Evolutionary conservation across 441 rosid species (phyloP), one percentile per base, ranked within the genome.

Genomic region (Viola pubescens): DNA sequence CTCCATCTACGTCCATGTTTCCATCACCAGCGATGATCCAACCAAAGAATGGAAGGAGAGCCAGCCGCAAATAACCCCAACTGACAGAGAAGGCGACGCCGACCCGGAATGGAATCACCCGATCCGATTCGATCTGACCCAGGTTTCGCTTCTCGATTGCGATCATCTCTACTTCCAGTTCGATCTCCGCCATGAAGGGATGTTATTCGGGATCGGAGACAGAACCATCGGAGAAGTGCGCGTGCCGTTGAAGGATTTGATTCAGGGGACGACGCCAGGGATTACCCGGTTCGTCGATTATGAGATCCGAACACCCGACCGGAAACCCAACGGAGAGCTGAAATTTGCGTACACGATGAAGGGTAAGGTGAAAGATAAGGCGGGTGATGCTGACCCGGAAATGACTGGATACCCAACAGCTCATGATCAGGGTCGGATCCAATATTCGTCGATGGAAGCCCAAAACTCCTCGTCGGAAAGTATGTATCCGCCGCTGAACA

Each of bases 91-190:
- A 65, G 82, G 77, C 9, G 84, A 76, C 51, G 87, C 74, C 38
- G 54, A 81, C 59, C 88, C 88, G 0, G 88, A 82, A 53, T 82
- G 91, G 91, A 74, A 80, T 55, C 81, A 77, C 7, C 74, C 55
- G 71, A 54, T 79, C 75, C 70, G 55, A 13, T 74, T 85, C 19
- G 79, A 75, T 60, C 61, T 85, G 41, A 48, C 52, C 34, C 73
- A 56, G 62, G 56, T 59, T 26, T 7, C 61, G 13, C 46, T 48
- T 45, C 55, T 37, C 4, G 77, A 71, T 56, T 61, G 61, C 46
- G 77, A 60, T 54, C 59, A 69, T 13, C 40, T 76, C 51, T 76
- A 75, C 48, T 7, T 82, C n/a, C 76, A 69, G 6, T 73, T 77
- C 40, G 81, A 79, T 62, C 58, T 85, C 51, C 66, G 67, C 54